Percentiles rank a stretch among this genome's conserved stretches.
Evolutionary conservation across 2,329 filamentous ascomycete species (phyloP).

Genomic region (Curvularia verruculosa): DNA sequence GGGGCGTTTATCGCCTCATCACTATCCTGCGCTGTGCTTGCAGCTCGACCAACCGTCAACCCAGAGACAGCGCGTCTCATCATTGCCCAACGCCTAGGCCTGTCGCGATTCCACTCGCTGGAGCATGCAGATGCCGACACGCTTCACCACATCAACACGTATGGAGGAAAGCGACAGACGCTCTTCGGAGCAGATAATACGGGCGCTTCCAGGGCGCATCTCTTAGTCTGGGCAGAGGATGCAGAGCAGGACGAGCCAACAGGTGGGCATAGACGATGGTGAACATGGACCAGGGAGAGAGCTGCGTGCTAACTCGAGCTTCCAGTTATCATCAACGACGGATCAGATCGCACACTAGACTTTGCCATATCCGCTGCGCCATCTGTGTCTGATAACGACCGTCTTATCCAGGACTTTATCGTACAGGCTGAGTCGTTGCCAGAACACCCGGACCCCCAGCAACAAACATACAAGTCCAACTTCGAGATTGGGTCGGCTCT

Average conservation of each 20-base stretch:
- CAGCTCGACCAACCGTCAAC: constrained; percentile 42
- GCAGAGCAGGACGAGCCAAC: constrained; percentile 40
- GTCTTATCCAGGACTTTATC: constrained; percentile 46
- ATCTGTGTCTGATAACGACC: constrained; percentile 41
- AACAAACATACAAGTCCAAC: constrained; percentile 32
- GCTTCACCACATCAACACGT: constrained; percentile 56
- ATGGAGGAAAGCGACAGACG: constrained; percentile 49
- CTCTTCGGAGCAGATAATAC: constrained; percentile 48
- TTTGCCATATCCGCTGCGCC: constrained; percentile 47
- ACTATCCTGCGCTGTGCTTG: constrained; percentile 46
- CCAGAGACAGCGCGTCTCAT: constrained; percentile 57
- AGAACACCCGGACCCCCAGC: constrained; percentile 33
- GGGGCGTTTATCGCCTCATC: constrained; percentile 49
- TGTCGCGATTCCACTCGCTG: constrained; percentile 57
- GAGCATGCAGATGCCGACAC: constrained; percentile 49
- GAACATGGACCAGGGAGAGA: neutral
- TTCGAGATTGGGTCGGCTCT: constrained; percentile 32
- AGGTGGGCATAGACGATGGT: constrained; percentile 32
- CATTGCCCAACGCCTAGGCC: constrained; percentile 57
- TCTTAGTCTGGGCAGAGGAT: constrained; percentile 52
- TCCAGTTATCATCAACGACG: constrained; percentile 35
- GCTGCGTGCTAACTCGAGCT: constrained; percentile 21
- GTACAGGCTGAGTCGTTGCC: constrained; percentile 44
- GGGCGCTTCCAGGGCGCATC: constrained; percentile 31
- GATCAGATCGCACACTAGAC: constrained; percentile 21